A percentile compares a stretch with the other conserved stretches of the same genome.
These are phyloP conservation scores for Hyphopichia fennica DNA, from an alignment of 1,139 yeast species.

Conservation along the genomic window DNA sequence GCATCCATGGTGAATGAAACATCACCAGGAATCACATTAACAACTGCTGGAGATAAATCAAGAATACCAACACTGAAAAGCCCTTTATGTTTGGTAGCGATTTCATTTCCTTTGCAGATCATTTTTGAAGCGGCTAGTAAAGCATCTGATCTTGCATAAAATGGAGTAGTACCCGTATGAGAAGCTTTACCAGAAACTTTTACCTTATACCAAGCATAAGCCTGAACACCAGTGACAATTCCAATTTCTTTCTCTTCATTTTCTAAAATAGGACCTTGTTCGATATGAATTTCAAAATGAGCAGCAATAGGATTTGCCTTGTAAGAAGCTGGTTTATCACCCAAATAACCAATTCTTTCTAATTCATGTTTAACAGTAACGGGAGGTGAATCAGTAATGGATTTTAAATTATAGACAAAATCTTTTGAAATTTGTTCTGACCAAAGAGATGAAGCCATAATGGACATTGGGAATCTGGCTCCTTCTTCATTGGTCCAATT, in stretches of 20 bases:
- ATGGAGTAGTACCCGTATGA: conserved; percentile 78
- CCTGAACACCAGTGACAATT: conserved; percentile 66
- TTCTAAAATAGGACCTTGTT: conserved; percentile 74
- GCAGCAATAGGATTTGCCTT: conserved; percentile 58
- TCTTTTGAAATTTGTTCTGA: conserved; percentile 50
- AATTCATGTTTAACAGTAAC: conserved; percentile 57
- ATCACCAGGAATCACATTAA: conserved; percentile 65
- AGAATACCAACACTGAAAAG: conserved; percentile 61
- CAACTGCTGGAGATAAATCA: conserved; percentile 56
- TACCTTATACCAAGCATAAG: conserved; percentile 60
- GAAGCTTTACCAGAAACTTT: conserved; percentile 60
- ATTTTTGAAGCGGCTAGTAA: conserved; percentile 57
- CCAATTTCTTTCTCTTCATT: conserved; percentile 57
- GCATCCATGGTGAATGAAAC: conserved; percentile 59
- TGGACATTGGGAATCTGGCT: conserved; percentile 67
- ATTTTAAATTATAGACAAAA: conserved; percentile 49
- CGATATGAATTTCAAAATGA: conserved; percentile 74
- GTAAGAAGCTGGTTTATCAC: conserved; percentile 48
- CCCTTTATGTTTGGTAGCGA: conserved; percentile 53
- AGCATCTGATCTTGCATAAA: conserved; percentile 61
- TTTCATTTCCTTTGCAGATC: conserved; percentile 55
- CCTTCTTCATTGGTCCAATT: conserved; percentile 83
- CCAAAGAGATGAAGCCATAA: conserved; percentile 70
- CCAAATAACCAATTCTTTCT: conserved; percentile 61
- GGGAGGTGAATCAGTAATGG: conserved; percentile 52